A percentile compares a stretch with the other conserved stretches of the same genome.
Evolutionary conservation across 1,139 yeast genomes (phyloP).

Genomic region (Arxiozyma telluris): DNA sequence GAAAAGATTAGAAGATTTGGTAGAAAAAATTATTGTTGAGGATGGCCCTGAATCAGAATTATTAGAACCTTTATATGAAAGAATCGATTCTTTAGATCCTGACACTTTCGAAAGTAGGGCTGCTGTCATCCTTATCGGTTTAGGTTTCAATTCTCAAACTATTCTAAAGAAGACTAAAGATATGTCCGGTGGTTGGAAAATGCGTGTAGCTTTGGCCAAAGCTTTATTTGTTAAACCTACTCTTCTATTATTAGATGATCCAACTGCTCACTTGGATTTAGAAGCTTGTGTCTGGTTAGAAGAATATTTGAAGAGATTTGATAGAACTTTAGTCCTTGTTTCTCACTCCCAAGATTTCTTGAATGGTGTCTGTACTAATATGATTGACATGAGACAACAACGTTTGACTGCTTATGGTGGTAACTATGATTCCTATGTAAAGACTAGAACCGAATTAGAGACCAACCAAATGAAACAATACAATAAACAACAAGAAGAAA

Average conservation of each 20-base stretch:
- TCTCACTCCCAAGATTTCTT: conserved; percentile 99
- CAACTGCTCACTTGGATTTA: conserved; percentile 98
- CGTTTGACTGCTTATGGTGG: conserved; percentile 79
- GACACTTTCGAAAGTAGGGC: conserved; percentile 94
- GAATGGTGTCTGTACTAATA: conserved; percentile 96
- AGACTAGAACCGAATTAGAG: conserved; percentile 90
- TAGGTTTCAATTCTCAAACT: conserved; percentile 84
- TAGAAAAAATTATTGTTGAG: conserved; percentile 78
- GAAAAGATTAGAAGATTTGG: conserved; percentile 82
- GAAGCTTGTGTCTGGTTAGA: conserved; percentile 99
- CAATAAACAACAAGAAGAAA: conserved; percentile 96
- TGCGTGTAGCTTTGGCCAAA: conserved; percentile 70
- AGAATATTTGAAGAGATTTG: conserved; percentile 91
- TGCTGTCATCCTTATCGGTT: conserved; percentile 90
- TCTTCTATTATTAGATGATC: conserved; percentile 82
- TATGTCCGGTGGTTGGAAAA: conserved; percentile 96
- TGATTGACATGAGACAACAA: conserved; percentile 89
- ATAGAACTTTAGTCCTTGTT: conserved; percentile 84
- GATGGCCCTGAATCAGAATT: conserved; percentile 91
- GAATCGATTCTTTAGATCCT: conserved; percentile 94
- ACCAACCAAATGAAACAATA: conserved; percentile 98
- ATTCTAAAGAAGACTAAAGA: conserved; percentile 89
- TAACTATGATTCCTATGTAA: conserved; percentile 93
- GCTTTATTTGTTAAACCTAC: conserved; percentile 85
- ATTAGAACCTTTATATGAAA: conserved; percentile 85